Conservation (phyloP, 2,329 filamentous ascomycete genomes). For the Aspergillus fumigatiaffinis region DNA sequence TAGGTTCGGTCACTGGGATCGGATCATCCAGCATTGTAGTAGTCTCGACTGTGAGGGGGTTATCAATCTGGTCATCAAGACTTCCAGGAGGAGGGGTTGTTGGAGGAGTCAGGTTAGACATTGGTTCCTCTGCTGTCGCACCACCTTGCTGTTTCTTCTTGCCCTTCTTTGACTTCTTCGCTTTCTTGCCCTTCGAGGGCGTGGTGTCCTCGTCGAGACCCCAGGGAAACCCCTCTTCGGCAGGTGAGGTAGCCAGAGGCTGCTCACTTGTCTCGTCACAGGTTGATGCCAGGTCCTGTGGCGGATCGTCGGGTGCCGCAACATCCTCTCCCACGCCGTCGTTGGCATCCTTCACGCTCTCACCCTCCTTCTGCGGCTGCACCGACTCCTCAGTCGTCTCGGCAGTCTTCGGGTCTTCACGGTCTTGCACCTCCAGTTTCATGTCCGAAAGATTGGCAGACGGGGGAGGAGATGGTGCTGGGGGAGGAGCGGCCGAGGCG, state of each 20-base stretch:
- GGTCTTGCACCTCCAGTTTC: not conserved
- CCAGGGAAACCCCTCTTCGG: constrained; percentile 4
- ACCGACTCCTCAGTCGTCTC: not conserved
- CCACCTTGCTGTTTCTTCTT: constrained; percentile 26
- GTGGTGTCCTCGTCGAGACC: not conserved
- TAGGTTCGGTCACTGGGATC: not conserved
- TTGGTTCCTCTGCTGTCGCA: constrained; percentile 19
- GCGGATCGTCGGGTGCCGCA: constrained; percentile 3
- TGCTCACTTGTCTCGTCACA: not conserved
- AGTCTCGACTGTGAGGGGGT: constrained; percentile 3
- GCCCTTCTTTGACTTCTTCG: constrained; percentile 27
- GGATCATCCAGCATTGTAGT: constrained; percentile 6
- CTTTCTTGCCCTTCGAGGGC: constrained; percentile 17
- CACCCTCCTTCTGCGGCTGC: not conserved
- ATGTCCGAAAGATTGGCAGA: not conserved
- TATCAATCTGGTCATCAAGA: constrained; percentile 10
- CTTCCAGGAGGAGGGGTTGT: constrained; percentile 33
- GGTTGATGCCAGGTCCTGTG: constrained; percentile 1
- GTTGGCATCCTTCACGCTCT: not conserved
- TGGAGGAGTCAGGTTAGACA: constrained; percentile 34
- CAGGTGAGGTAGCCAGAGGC: not conserved
- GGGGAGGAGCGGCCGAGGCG: constrained; percentile 25
- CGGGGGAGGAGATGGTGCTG: constrained; percentile 29
- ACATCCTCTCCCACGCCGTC: not conserved
- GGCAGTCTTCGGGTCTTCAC: constrained; percentile 7